These are phyloP conservation scores for Phaffomyces antillensis DNA, from an alignment of 805 yeast genomes.

Conservation along the genomic window DNA sequence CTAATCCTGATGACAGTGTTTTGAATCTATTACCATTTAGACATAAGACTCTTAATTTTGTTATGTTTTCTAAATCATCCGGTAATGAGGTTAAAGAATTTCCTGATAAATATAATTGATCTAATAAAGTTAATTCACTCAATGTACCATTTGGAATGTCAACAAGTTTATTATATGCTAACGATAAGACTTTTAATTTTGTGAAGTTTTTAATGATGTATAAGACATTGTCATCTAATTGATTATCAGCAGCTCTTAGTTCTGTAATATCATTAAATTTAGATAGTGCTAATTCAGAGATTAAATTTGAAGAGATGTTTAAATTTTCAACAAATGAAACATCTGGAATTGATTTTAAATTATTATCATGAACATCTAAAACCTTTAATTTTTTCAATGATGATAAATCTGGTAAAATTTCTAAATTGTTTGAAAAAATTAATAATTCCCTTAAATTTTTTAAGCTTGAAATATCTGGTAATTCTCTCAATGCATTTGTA, in stretches of 20 bases:
- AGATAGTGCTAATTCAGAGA: slow-evolving; percentile 30
- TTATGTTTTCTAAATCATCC: slow-evolving; percentile 66
- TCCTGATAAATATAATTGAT: slow-evolving; percentile 74
- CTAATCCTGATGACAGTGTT: slow-evolving; percentile 82
- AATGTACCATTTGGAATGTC: slow-evolving; percentile 78
- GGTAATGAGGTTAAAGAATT: slow-evolving; percentile 74
- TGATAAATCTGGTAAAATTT: slow-evolving; percentile 62
- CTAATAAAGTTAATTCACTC: slow-evolving; percentile 45
- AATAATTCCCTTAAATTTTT: slow-evolving; percentile 59
- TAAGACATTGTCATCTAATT: slow-evolving; percentile 70
- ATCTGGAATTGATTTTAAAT: slow-evolving; percentile 59
- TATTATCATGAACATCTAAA: slow-evolving; percentile 80
- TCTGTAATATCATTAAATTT: slow-evolving; percentile 38
- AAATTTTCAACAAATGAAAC: slow-evolving; percentile 35
- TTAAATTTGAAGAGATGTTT: slow-evolving; percentile 68
- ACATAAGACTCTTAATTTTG: slow-evolving; percentile 51
- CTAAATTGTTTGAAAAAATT: slow-evolving; percentile 66
- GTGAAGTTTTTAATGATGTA: slow-evolving; percentile 54
- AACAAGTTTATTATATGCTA: slow-evolving; percentile 76
- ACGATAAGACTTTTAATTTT: slow-evolving; percentile 56
- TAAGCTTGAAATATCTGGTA: slow-evolving; percentile 67
- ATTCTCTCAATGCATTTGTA: slow-evolving; percentile 69
- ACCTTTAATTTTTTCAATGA: slow-evolving; percentile 49
- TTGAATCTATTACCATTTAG: slow-evolving; percentile 81
- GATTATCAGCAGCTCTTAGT: slow-evolving; percentile 75